Evolutionary conservation across 768 basidiomycete species (phyloP).

Genomic region (Kwoniella pini): DNA sequence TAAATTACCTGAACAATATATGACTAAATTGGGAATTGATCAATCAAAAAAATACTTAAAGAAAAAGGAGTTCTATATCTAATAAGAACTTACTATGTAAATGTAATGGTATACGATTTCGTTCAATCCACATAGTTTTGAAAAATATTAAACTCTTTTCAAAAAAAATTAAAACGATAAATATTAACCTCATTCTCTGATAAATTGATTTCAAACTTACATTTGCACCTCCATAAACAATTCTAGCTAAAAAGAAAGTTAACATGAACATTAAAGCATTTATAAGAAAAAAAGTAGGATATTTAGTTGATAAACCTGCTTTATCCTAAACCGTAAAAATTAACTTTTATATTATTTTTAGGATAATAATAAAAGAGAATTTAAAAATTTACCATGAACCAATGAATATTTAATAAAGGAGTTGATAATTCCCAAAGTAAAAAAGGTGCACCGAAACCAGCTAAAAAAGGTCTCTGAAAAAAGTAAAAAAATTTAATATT

Average conservation of each 20-base stretch:
- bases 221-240: conserved; percentile 66
- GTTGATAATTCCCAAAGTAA: conserved; percentile 84
- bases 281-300: conserved; percentile 65
- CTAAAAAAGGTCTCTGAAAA: conserved; percentile 66
- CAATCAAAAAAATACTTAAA: too few relatives aligned
- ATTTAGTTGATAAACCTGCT: conserved; percentile 66
- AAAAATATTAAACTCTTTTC: conserved; percentile 69
- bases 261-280: conserved; percentile 70
- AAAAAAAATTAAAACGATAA: too few relatives aligned
- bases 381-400: conserved; percentile 59
- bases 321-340: too few relatives aligned
- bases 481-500: background rate
- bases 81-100: conserved; percentile 31
- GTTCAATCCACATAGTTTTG: conserved; percentile 62
- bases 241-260: conserved; percentile 69
- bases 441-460: conserved; percentile 75
- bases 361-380: background rate
- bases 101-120: conserved; percentile 60
- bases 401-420: conserved; percentile 83
- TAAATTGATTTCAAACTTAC: conserved; percentile 34
- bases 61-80: too few relatives aligned
- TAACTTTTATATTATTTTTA: too few relatives aligned
- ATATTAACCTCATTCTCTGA: too few relatives aligned
- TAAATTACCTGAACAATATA: conserved; percentile 65
- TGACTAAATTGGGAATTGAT: conserved; percentile 55